Evolutionary conservation across 2,329 filamentous ascomycete species (phyloP).

Genomic region (Phialophora verrucosa): DNA sequence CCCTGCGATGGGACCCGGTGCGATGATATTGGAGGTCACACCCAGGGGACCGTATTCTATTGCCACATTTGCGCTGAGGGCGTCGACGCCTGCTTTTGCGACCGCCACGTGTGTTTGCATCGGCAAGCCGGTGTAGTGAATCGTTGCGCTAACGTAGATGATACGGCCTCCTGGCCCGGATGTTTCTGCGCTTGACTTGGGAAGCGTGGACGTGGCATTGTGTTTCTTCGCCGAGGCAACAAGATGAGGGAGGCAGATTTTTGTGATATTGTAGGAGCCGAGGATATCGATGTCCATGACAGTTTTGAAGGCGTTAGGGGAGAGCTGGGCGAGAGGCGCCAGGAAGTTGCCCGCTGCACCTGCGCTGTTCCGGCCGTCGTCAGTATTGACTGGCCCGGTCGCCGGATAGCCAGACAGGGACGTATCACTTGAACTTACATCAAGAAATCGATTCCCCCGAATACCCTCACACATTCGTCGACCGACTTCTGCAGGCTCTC

Average conservation of each 20-base stretch:
- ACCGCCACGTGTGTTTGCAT: constrained; percentile 89
- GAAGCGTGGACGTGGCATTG: constrained; percentile 63
- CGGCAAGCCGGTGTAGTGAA: constrained; percentile 86
- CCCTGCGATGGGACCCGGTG: constrained; percentile 81
- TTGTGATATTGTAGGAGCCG: constrained; percentile 92
- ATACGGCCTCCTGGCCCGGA: constrained; percentile 77
- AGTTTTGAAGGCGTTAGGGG: constrained; percentile 87
- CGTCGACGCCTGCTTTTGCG: constrained; percentile 89
- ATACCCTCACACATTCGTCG: constrained; percentile 77
- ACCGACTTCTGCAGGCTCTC: constrained; percentile 74
- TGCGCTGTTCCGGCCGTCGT: constrained; percentile 61
- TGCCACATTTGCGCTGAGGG: constrained; percentile 76
- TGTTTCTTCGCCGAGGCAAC: constrained; percentile 72
- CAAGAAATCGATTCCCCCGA: constrained; percentile 89
- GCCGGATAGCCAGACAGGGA: neutral
- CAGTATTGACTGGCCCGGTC: neutral
- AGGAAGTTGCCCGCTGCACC: constrained; percentile 97
- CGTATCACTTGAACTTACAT: constrained; percentile 65
- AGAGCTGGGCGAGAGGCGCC: constrained; percentile 79
- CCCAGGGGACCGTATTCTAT: constrained; percentile 91
- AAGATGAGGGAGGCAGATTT: constrained; percentile 85
- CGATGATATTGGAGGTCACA: constrained; percentile 84
- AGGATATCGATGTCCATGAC: constrained; percentile 97
- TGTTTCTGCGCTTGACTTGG: constrained; percentile 41
- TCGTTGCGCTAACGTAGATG: constrained; percentile 85